These are phyloP conservation scores for Daldinia caldariorum DNA, from an alignment of 495 filamentous ascomycete genomes.

Conservation along the genomic window DNA sequence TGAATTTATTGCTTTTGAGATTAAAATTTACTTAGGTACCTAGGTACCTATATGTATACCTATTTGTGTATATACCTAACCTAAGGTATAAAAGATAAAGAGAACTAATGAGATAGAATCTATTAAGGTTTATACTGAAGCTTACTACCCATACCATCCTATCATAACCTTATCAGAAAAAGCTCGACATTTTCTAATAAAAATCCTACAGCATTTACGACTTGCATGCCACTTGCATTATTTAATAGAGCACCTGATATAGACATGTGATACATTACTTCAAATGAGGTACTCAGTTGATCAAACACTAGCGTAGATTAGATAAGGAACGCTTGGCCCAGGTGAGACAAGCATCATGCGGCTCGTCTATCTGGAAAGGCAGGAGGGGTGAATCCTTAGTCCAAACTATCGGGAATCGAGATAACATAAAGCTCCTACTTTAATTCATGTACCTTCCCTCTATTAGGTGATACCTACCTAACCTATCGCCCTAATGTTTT, in stretches of 20 bases:
- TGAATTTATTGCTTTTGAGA: too few relatives aligned
- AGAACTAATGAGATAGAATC: background rate
- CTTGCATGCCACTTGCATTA: background rate
- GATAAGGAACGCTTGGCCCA: slow-evolving; percentile 17
- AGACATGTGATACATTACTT: background rate
- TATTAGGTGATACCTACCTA: too few relatives aligned
- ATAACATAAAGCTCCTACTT: slow-evolving; percentile 17
- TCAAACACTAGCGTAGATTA: slow-evolving; percentile 24
- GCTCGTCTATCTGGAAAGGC: slow-evolving; percentile 11
- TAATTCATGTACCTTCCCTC: background rate
- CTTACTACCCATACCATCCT: too few relatives aligned
- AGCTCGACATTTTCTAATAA: background rate
- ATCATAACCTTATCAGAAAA: too few relatives aligned
- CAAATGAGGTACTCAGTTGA: background rate
- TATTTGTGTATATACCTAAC: too few relatives aligned
- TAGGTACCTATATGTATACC: background rate
- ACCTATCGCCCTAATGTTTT: background rate
- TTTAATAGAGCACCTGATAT: background rate
- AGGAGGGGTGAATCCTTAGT: background rate
- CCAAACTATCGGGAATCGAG: background rate
- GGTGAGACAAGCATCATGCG: slow-evolving; percentile 28
- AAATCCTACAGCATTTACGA: background rate
- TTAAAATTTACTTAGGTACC: background rate
- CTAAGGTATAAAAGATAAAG: background rate
- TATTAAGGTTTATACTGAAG: too few relatives aligned